A percentile compares a stretch with the other conserved stretches of the same genome.
phyloP scores from a whole-genome alignment of 1,139 yeast species.

The Geotrichum carabidarum region DNA sequence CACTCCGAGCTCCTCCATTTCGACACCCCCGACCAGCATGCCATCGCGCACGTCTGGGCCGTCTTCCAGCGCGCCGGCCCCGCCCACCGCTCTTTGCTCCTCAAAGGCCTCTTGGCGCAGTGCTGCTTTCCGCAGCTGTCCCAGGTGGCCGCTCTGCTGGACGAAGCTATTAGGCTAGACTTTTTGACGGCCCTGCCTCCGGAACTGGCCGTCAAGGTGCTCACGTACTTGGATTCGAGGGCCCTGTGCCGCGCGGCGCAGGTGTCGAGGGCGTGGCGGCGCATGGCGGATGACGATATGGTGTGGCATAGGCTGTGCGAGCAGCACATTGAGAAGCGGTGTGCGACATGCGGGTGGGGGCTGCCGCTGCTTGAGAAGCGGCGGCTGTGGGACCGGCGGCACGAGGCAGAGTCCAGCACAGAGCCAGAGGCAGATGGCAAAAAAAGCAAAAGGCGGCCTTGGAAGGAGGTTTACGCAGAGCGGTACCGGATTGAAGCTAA shows the following conservation, averaged over 20 bases:
- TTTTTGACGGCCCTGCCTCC: constrained; percentile 79
- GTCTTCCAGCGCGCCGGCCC: constrained; percentile 68
- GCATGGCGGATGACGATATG: constrained; percentile 87
- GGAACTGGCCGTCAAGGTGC: constrained; percentile 75
- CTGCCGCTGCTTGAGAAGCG: constrained; percentile 66
- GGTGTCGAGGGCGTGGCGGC: constrained; percentile 81
- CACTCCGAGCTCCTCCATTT: constrained; percentile 46
- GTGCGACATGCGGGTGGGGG: constrained; percentile 99
- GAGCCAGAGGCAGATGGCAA: constrained; percentile 13
- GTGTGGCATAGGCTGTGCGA: constrained; percentile 99
- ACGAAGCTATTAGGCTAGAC: constrained; percentile 77
- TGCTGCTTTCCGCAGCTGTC: constrained; percentile 95
- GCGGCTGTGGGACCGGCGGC: constrained; percentile 35
- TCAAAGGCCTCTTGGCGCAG: constrained; percentile 79
- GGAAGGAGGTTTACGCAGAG: constrained; percentile 94
- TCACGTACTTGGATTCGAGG: constrained; percentile 85
- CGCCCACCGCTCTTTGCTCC: constrained; percentile 63
- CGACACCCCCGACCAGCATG: constrained; percentile 57
- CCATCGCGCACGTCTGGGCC: constrained; percentile 73
- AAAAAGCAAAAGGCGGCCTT: constrained; percentile 48
- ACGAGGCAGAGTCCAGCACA: not conserved
- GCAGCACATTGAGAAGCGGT: constrained; percentile 93
- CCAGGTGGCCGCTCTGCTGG: constrained; percentile 71
- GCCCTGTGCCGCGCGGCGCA: constrained; percentile 91
- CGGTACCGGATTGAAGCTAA: constrained; percentile 85